phyloP scores from a whole-genome alignment of 2,329 filamentous ascomycete genomes.

The Juglanconis juglandina region DNA sequence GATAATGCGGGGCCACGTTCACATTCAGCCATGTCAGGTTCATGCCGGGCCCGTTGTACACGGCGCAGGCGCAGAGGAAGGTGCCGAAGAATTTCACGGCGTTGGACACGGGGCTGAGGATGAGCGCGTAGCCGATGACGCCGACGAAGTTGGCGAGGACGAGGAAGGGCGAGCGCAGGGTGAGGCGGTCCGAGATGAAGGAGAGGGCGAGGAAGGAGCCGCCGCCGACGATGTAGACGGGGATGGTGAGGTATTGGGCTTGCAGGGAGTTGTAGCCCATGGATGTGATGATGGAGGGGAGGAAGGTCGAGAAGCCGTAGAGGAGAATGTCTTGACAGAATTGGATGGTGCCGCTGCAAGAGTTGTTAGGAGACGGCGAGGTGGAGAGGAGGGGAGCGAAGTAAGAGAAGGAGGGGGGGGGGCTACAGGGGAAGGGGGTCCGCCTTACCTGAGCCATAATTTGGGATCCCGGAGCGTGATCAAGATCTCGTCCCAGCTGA shows the following conservation, averaged over 20 bases:
- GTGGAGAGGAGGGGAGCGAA: constrained; percentile 16
- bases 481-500: constrained; percentile 47
- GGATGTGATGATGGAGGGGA: constrained; percentile 51
- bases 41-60: constrained; percentile 46
- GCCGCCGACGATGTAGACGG: constrained; percentile 51
- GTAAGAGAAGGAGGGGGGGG: no score
- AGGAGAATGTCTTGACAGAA: constrained; percentile 51
- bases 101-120: constrained; percentile 44
- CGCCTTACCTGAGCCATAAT: constrained; percentile 41
- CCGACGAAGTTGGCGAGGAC: constrained; percentile 52
- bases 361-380: neutral
- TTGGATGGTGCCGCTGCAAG: constrained; percentile 36
- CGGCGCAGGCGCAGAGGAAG: constrained; percentile 44
- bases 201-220: constrained; percentile 42
- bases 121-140: constrained; percentile 46
- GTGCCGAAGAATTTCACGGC: constrained; percentile 48
- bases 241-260: constrained; percentile 53
- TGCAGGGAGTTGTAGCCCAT: constrained; percentile 50
- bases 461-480: constrained; percentile 48
- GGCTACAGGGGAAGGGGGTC: neutral
- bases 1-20: constrained; percentile 43
- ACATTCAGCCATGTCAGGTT: constrained; percentile 45
- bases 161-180: constrained; percentile 42
- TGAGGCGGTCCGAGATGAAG: constrained; percentile 42
- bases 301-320: constrained; percentile 57